A percentile compares a stretch with the other conserved stretches of the same genome.
phyloP scores from a whole-genome alignment of 1,284 basidiomycete genomes.

The Malassezia nana region DNA sequence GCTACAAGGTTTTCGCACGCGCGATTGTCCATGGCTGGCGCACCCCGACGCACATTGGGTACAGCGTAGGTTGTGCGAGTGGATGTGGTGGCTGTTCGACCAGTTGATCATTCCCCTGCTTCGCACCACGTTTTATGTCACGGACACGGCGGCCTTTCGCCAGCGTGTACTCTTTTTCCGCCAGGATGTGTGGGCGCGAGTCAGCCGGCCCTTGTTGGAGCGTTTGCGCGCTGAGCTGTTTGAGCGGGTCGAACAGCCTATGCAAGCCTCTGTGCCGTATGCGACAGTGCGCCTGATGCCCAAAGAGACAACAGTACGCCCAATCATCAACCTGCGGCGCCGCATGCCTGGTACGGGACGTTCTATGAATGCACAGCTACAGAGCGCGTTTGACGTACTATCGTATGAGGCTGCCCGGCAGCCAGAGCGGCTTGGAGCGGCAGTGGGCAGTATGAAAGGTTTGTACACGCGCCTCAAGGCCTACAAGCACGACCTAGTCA shows the following conservation, averaged over 20 bases:
- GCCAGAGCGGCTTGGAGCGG: constrained; percentile 22
- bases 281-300: constrained; percentile 81
- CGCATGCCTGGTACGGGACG: constrained; percentile 50
- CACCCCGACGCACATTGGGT: constrained; percentile 58
- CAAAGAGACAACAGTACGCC: constrained; percentile 85
- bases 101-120: constrained; percentile 70
- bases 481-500: constrained; percentile 16
- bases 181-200: constrained; percentile 75
- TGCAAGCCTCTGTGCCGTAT: constrained; percentile 56
- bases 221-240: constrained; percentile 55
- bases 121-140: constrained; percentile 85
- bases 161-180: constrained; percentile 83
- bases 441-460: constrained; percentile 50
- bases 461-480: constrained; percentile 21
- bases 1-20: constrained; percentile 65
- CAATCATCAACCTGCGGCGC: constrained; percentile 80
- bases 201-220: constrained; percentile 70
- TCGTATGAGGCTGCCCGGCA: constrained; percentile 27
- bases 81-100: constrained; percentile 86
- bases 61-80: constrained; percentile 63
- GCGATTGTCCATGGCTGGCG: constrained; percentile 69
- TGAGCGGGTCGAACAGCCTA: constrained; percentile 19
- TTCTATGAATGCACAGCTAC: constrained; percentile 77
- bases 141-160: constrained; percentile 78
- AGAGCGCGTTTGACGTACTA: constrained; percentile 53